Evolutionary conservation across 768 basidiomycete species (phyloP), one percentile per base, ranked within the genome.

Genomic region (Pisolithus albus): DNA sequence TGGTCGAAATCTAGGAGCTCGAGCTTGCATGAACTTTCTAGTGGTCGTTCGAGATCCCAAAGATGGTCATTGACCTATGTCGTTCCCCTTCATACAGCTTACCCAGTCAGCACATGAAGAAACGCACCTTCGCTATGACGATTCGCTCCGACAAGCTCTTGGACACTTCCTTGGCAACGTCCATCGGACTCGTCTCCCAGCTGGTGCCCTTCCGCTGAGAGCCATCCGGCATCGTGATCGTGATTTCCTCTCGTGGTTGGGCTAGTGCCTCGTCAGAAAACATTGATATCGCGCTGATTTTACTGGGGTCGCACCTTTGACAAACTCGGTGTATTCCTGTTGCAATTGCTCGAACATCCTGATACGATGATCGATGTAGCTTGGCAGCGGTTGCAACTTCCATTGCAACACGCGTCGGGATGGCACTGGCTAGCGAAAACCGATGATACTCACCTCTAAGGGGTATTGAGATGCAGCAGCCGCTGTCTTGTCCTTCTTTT

Each of bases 161-260:
- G 15, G 88, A 86, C 45, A 99, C 76, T 59, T 83, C 83, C 65
- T 89, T 88, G 42, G 95, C 94, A 53, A 99, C 72, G 61, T 88
- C 82, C 82, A 97, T 80, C 1, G 96, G 96, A 51, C 80, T 87
- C 18, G 95, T 97, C 74, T 96, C 90, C 92, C 92, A 99, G 67
- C 89, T 86, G 53, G 74, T 92, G 18, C 82, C 95, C 54, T 87
- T 81, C 48, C 89, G 81, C 60, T 85, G 78, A 7, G 86, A 83
- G 15, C 94, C 92, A 74, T 97, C 90, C 5, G 83, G 86, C 56
- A 99, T 68, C 4, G 89, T 92, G 62, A 99, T 73, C 2, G 72
- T 75, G 60, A 98, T 95, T 44, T 86, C 82, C 56, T 88, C 82
- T 37, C 91, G 81, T 7, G 90, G 84, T 74, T 95, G 88, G 1